phyloP scores from a whole-genome alignment of 2,329 filamentous ascomycete genomes.

The Penicillium sp. region DNA sequence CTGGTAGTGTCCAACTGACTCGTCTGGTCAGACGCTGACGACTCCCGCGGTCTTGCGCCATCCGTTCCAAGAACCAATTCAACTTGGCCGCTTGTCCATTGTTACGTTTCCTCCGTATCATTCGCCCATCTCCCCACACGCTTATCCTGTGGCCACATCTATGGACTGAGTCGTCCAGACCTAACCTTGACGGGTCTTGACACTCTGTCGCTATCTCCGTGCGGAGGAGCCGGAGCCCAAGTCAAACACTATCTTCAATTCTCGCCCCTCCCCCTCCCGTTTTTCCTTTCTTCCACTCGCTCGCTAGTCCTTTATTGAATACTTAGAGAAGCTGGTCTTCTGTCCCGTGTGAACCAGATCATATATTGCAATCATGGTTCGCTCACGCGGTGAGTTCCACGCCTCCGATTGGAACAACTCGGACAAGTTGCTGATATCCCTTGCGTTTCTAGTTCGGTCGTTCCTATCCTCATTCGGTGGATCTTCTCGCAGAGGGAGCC shows the following conservation, averaged over 20 bases:
- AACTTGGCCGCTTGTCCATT: slow-evolving; percentile 10
- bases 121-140: slow-evolving; percentile 11
- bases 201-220: slow-evolving; percentile 25
- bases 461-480: slow-evolving; percentile 72
- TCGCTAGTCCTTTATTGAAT: slow-evolving; percentile 1
- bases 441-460: slow-evolving; percentile 70
- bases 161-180: slow-evolving; percentile 23
- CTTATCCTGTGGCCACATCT: slow-evolving; percentile 6
- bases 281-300: slow-evolving; percentile 14
- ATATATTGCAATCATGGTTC: slow-evolving; percentile 36
- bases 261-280: slow-evolving; percentile 6
- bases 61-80: slow-evolving; percentile 5
- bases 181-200: slow-evolving; percentile 26
- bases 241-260: slow-evolving; percentile 14
- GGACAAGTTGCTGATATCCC: slow-evolving; percentile 24
- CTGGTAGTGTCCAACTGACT: slow-evolving; percentile 17
- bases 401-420: neutral
- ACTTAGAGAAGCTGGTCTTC: slow-evolving; percentile 24
- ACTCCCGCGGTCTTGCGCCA: slow-evolving; percentile 14
- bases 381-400: slow-evolving; percentile 43
- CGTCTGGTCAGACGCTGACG: slow-evolving; percentile 16
- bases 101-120: slow-evolving; percentile 8
- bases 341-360: slow-evolving; percentile 14
- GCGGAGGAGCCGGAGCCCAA: slow-evolving; percentile 23
- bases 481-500: slow-evolving; percentile 43